phyloP scores from a whole-genome alignment of 2,329 filamentous ascomycete species.

The Rhexocercosporidium sp. region DNA sequence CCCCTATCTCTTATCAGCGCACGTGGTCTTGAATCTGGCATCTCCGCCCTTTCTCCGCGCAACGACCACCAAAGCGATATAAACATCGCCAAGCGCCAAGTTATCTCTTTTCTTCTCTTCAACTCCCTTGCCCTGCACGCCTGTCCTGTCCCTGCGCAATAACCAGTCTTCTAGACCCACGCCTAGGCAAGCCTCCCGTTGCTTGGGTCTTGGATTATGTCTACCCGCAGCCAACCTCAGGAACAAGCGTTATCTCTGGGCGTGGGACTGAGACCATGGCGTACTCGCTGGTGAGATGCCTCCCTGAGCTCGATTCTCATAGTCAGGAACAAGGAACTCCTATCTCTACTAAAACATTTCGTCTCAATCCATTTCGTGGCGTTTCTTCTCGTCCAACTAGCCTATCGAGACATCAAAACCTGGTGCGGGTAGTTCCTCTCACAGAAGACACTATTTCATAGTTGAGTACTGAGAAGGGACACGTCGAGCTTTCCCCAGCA shows the following conservation, averaged over 20 bases:
- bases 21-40: background rate
- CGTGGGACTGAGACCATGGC: slow-evolving; percentile 14
- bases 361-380: background rate
- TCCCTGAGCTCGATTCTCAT: background rate
- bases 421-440: background rate
- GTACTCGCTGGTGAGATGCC: background rate
- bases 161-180: background rate
- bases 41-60: slow-evolving; percentile 14
- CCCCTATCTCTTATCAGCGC: slow-evolving; percentile 9
- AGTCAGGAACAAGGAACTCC: slow-evolving; percentile 5
- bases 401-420: background rate
- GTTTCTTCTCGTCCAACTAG: background rate
- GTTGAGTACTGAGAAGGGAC: background rate
- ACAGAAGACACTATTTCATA: background rate
- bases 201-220: background rate
- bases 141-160: background rate
- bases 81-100: slow-evolving; percentile 10
- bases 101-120: background rate
- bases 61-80: slow-evolving; percentile 8
- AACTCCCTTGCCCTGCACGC: background rate
- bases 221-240: background rate
- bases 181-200: slow-evolving; percentile 12
- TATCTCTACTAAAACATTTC: background rate
- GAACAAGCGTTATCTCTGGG: slow-evolving; percentile 22
- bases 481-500: background rate